phyloP scores from a whole-genome alignment of 306 rosid species.

The Prosopis cineraria region DNA sequence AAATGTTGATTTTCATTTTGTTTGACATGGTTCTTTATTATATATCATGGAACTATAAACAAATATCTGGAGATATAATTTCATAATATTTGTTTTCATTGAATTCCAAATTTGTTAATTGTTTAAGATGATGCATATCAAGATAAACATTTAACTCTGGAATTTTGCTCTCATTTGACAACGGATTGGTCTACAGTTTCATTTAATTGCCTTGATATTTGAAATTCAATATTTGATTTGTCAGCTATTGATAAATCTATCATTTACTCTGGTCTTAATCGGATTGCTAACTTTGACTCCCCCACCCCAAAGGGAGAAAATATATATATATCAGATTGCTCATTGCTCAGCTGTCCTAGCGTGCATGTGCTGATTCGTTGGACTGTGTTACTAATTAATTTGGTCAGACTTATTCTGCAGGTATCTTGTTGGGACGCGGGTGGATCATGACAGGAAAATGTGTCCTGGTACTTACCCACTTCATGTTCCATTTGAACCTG shows the following conservation, averaged over 20 bases:
- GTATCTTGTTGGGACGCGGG: conserved; percentile 51
- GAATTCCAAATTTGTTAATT: background rate
- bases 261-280: conserved; percentile 12
- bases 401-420: conserved; percentile 46
- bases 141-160: background rate
- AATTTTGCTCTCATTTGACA: conserved; percentile 2
- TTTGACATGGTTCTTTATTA: conserved; percentile 5
- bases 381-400: conserved; percentile 22
- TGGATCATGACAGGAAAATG: conserved; percentile 50
- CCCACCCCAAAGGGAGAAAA: background rate
- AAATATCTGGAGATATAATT: conserved; percentile 6
- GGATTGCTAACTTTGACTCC: background rate
- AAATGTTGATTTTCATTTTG: conserved; percentile 1
- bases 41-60: background rate
- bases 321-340: background rate
- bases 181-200: background rate
- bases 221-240: background rate
- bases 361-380: conserved; percentile 18
- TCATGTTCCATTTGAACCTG: conserved; percentile 42
- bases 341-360: background rate
- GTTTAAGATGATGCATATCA: conserved; percentile 3
- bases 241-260: background rate
- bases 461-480: conserved; percentile 38
- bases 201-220: conserved; percentile 20
- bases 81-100: background rate